Base-by-base conservation (phyloP, 129 eudicot species). In the Mikania micrantha region DNA sequence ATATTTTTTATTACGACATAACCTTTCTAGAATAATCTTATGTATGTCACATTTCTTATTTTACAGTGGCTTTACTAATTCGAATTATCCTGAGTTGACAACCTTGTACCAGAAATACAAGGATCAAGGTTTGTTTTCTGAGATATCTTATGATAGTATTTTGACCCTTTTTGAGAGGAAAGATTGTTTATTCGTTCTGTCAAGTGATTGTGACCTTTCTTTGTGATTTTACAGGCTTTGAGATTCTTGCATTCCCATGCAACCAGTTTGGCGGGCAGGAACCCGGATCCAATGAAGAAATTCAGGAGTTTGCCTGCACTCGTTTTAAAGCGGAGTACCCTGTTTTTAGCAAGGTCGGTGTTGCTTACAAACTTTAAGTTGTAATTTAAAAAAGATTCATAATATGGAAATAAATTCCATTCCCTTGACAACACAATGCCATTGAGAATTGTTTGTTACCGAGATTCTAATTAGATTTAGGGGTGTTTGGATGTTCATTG, bases 211-310 rank as follows among this genome's bases (percentile, higher is more conserved):
- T 50, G 11, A 67, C 4, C 0, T 10, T 12, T 19, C 1, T 48
- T 60, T 16, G 35, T 59, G 32, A 44, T 58, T 32, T 42, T 77
- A 38, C 74, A 92, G 98, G 98, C n/a, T 47, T 88, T 29, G 96
- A 92, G 90, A 72, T 92, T 70, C 87, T 92, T 59, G 98, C 98
- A n/a, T 92, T 92, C 58, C 98, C 98, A 2, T 88, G 98, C 88
- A 92, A 92, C 75, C 98, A 92, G 74, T 92, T 92, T 81, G 95
- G 91, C 12, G 85, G 85, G 32, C 95, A 92, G 73, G 98, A 92
- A 80, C 98, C 98, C 32, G 98, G 98, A 20, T 80, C 64, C 64
- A 92, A 88, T 69, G 90, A 88, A 82, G 81, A 92, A 81, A 92
- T 92, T 35, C 78, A 75, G 25, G 80, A 88, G 45, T 92, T 92